Base-by-base conservation (phyloP, 352 stramenopile species). In the Pythium chondricola region DNA sequence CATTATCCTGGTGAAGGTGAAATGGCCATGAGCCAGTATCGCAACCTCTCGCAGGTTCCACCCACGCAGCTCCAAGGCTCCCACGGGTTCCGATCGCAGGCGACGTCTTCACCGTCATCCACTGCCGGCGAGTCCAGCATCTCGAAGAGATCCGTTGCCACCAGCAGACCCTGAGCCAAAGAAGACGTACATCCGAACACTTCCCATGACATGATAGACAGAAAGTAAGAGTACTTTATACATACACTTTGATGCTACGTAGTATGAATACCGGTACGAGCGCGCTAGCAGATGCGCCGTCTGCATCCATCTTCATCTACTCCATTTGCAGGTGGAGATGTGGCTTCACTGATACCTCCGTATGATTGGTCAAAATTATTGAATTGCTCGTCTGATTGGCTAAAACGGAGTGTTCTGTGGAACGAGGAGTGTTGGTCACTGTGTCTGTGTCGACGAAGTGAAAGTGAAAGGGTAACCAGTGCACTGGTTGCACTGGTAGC, bases 1-100 rank as follows among this genome's bases (percentile, higher is more conserved):
- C 71, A 92, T 42, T 85, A 50, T 32, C 71, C 83, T 26, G 78
- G 79, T 22, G 81, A 93, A 41, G 71, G 67, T 17, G 76, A 88
- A 24, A 90, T 93, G 78, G 79, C 68, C 21, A 33, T 92, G 43
- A 54, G 58, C 11, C 57, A 67, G 3, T 77, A 71, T 42, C 68
- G 54, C 20, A 69, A 27, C 35, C 58, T 67, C 37, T 77, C 67
- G 11, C 56, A 75, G 35, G 47, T 65, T 7, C 63, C 69, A 4
- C 31, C 67, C 9, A 33, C 51, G 51, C 58, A 64, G 27, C 13
- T 65, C 10, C 49, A 61, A 35, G 31, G 35, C 6, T 29, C 30
- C 2, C 49, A 43, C 20, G 48, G 36, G 11, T 50, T 61, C 31
- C 40, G 30, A 5, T 39, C 53, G 35, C 61, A 70, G 56, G 58